Percentiles rank a stretch among this genome's conserved stretches.
Conservation (phyloP, 1,284 basidiomycete species). For the Cutaneotrichosporon dermatis region DNA sequence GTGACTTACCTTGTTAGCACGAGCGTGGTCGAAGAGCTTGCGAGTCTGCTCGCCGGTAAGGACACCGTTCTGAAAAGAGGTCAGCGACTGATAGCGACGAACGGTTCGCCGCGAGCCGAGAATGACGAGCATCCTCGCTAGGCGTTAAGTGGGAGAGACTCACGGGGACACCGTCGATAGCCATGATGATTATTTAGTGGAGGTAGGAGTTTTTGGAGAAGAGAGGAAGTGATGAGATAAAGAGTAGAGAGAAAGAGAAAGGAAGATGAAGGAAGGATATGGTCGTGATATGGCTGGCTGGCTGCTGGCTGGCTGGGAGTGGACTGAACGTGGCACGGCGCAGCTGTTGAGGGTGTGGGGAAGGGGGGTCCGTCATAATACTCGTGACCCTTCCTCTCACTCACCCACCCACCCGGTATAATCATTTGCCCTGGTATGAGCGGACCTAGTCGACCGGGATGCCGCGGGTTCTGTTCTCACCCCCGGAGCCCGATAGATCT, state of each 20-base stretch:
- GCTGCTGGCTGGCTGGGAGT: no score
- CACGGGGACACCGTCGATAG: slow-evolving; percentile 7
- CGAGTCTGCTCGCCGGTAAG: slow-evolving; percentile 80
- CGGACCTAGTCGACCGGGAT: no score
- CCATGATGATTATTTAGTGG: slow-evolving; percentile 2
- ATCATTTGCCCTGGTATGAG: no score
- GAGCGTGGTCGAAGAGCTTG: slow-evolving; percentile 83
- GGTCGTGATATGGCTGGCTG: no score
- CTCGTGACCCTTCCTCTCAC: no score
- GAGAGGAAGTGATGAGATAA: neutral
- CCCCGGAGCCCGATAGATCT: no score
- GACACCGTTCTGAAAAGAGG: slow-evolving; percentile 64
- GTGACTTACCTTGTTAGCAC: slow-evolving; percentile 65
- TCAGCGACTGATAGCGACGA: neutral
- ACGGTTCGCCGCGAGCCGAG: neutral
- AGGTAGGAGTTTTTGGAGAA: neutral
- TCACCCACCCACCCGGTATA: no score
- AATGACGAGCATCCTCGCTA: neutral
- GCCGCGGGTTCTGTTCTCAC: no score
- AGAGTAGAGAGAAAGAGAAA: neutral
- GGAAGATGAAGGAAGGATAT: neutral
- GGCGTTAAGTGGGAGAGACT: neutral
- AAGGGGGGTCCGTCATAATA: no score
- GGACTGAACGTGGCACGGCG: neutral
- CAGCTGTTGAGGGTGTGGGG: no score